Percentiles rank a stretch among this genome's conserved stretches.
These are phyloP conservation scores for Fusarium sp. DNA, from an alignment of 2,329 filamentous ascomycete species.

Conservation along the genomic window DNA sequence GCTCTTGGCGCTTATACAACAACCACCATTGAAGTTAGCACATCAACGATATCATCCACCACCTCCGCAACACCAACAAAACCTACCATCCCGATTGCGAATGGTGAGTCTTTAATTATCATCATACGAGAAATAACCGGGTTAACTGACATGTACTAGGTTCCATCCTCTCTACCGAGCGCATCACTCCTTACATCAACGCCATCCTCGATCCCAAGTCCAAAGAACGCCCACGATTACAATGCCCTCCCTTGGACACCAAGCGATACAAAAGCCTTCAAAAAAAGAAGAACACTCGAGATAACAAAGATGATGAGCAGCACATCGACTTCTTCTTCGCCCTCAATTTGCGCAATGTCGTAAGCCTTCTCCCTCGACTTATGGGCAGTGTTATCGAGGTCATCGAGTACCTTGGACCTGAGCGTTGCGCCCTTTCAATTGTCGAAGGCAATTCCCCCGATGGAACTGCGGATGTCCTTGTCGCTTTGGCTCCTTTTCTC, in stretches of 20 bases:
- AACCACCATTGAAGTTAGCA: neutral
- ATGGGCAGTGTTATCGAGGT: conserved; percentile 67
- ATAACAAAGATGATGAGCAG: neutral
- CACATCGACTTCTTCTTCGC: conserved; percentile 65
- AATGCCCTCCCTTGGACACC: conserved; percentile 48
- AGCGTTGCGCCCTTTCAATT: conserved; percentile 67
- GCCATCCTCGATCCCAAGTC: conserved; percentile 52
- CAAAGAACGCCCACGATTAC: conserved; percentile 45
- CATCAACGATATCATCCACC: conserved; percentile 2
- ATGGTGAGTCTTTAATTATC: conserved; percentile 4
- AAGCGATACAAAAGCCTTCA: conserved; percentile 47
- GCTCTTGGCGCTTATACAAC: conserved; percentile 12
- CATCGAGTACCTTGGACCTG: conserved; percentile 65
- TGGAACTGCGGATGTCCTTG: conserved; percentile 67
- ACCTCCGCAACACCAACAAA: conserved; percentile 1
- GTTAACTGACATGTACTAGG: conserved; percentile 47
- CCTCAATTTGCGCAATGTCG: conserved; percentile 65
- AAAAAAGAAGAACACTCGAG: neutral
- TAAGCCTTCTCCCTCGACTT: conserved; percentile 64
- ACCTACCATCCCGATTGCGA: conserved; percentile 12
- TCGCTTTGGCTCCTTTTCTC: conserved; percentile 58
- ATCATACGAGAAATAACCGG: no score
- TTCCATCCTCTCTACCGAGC: conserved; percentile 47
- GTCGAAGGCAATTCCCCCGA: conserved; percentile 70
- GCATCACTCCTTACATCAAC: conserved; percentile 48